These are phyloP conservation scores for Nelumbo lutea DNA, from an alignment of 164 flowering plant species.

Conservation along the genomic window DNA sequence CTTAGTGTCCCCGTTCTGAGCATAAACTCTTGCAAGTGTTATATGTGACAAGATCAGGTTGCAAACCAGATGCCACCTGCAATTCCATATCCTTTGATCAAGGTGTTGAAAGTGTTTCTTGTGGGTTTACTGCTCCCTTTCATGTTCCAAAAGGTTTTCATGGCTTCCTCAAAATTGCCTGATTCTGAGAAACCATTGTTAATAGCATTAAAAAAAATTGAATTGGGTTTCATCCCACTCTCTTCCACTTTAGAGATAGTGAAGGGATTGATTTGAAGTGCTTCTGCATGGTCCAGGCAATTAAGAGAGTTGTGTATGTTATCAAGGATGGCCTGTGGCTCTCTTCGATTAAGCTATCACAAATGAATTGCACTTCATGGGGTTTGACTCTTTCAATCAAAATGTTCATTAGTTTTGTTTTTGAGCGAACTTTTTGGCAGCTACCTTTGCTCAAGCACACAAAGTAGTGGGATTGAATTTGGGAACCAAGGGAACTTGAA, in stretches of 20 bases:
- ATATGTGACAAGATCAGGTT: conserved; percentile 83
- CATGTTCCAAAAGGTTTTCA: conserved; percentile 1
- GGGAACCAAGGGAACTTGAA: conserved; percentile 24
- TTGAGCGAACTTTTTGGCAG: conserved; percentile 40
- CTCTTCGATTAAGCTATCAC: conserved; percentile 52
- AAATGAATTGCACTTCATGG: conserved; percentile 63
- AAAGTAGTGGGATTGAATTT: conserved; percentile 35
- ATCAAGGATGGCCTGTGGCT: conserved; percentile 85
- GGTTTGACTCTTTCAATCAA: conserved; percentile 59
- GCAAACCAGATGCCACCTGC: conserved; percentile 59
- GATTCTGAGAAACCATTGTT: conserved; percentile 80
- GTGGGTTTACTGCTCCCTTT: conserved; percentile 41
- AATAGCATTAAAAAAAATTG: conserved; percentile 74
- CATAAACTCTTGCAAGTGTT: conserved; percentile 82
- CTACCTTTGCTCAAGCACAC: conserved; percentile 38
- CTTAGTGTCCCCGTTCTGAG: conserved; percentile 53
- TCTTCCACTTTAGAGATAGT: conserved; percentile 58
- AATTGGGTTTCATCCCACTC: conserved; percentile 61
- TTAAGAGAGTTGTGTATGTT: conserved; percentile 76
- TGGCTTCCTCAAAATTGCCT: conserved; percentile 25
- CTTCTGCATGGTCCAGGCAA: conserved; percentile 64
- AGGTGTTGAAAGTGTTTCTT: conserved; percentile 79
- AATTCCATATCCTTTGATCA: conserved; percentile 22
- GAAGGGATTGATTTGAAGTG: conserved; percentile 50
- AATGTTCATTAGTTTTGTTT: conserved; percentile 76